Evolutionary conservation across 805 yeast species (phyloP), one percentile per base, ranked within the genome.

Genomic region (Wickerhamomyces queroliae): DNA sequence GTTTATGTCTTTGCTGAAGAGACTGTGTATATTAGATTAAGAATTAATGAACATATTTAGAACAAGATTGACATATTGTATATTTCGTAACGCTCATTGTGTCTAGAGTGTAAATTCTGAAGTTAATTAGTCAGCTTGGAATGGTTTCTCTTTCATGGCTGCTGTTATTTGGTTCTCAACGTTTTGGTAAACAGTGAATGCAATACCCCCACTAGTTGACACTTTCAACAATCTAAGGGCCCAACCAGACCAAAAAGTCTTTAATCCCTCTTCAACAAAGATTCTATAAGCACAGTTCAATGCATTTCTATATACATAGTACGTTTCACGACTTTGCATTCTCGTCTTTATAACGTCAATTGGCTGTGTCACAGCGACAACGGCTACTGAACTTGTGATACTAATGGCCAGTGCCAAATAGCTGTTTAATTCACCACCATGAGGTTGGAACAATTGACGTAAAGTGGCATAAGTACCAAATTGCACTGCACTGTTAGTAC

Each of bases 291-390:
- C 64, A 54, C 80, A 72, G 16, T 77, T 72, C 51, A 83, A 61
- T 6, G 87, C 67, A 60, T 82, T 87, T 42, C 67, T 70, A 56
- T 81, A 83, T 2, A 74, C 49, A 5, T 59, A 52, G 52, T 70
- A 70, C n/a, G 83, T 78, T 54, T 80, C 77, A 51, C 79, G 76
- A 52, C 88, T 76, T 61, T 89, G 96, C 76, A 89, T 76, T 54
- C 95, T 74, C 3, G 96, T 77, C 64, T 90, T 90, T 35, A 90
- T 62, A 3, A 87, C 86, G 62, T 90, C 97, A 22, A 90, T 66
- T 0, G 97, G 97, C 62, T 88, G 98, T 1, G 96, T 90, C 0
- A 75, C 65, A 0, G 75, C 77, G 18, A 87, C 84, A 22, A 86
- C 95, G 0, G 88, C 83, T 4, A 74, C 61, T 0, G 93, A 79